Evolutionary conservation across 345 rosid species (phyloP), one percentile per base, ranked within the genome.

Genomic region (Corymbia maculata): DNA sequence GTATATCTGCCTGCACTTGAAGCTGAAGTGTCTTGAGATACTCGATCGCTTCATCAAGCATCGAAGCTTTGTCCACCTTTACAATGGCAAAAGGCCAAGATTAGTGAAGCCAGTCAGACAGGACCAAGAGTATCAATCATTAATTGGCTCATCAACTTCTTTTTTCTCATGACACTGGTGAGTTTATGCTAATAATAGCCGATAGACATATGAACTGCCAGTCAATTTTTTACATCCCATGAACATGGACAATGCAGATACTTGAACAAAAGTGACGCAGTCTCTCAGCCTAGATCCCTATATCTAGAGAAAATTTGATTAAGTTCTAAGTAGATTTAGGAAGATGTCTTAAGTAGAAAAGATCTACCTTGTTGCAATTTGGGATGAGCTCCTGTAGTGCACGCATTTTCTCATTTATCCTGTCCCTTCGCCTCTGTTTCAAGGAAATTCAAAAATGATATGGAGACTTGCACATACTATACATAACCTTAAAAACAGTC

Each of bases 1-100:
- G 19, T 75, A 11, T 70, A 75, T 75, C 82, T 75, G 94, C 99
- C 95, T 97, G 99, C 19, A 97, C 95, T 92, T 95, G 99, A 90
- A 96, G 93, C 91, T 96, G 98, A 66, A 97, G 99, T 30, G 95
- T 91, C 94, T 96, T 97, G 66, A 95, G 91, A 93, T 97, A 96
- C 87, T 96, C 98, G 32, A 97, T 97, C 51, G 99, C 99, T 94
- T 97, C 98, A 87, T 97, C 99, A 51, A 97, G 96, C 98, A 97
- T 95, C 6, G 99, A 96, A 92, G 99, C 98, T 92, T 96, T 97
- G 93, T 97, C 99, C 92, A 95, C 97, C 98, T 96, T 75, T 75
- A 75, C 26, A 75, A 75, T 6, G 49, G 85, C 52, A 30, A 89
- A 90, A 11, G 51, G 90, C 87, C 82, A 92, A 88, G 90, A 87